Percentiles rank a stretch among this genome's conserved stretches.
phyloP scores from a whole-genome alignment of 2,329 filamentous ascomycete genomes.

The Ceratocystis albifundus region DNA sequence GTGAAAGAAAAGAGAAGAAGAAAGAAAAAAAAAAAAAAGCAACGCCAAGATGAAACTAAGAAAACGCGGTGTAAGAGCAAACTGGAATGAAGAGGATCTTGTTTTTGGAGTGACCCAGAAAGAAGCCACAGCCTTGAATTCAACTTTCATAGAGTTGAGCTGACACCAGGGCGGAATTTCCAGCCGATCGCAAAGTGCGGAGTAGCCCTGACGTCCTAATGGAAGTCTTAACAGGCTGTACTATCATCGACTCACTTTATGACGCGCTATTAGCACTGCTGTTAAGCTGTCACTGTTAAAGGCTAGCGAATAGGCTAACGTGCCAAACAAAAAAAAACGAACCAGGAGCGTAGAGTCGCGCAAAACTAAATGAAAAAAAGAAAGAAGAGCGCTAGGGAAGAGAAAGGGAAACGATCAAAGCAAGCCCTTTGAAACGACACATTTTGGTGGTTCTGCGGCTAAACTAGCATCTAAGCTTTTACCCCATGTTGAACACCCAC shows the following conservation, averaged over 20 bases:
- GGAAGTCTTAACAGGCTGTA: neutral
- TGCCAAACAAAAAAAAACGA: slow-evolving; percentile 1
- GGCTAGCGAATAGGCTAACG: neutral
- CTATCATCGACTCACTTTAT: neutral
- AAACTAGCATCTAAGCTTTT: too few species aligned
- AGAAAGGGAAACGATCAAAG: neutral
- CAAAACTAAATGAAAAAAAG: neutral
- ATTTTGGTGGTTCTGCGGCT: too few species aligned
- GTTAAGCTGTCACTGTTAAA: neutral
- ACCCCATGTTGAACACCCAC: too few species aligned
- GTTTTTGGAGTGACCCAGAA: neutral
- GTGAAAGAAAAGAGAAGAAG: neutral
- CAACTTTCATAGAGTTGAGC: neutral
- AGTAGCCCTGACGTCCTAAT: neutral
- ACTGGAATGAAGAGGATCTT: neutral
- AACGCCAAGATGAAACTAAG: neutral
- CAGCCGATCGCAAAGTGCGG: neutral
- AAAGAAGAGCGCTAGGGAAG: neutral
- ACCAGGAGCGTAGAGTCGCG: neutral
- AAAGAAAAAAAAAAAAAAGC: neutral
- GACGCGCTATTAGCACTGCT: neutral
- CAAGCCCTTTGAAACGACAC: neutral
- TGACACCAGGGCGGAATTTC: neutral
- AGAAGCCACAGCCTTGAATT: neutral
- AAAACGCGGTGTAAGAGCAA: neutral